Evolutionary conservation across 1,139 yeast species (phyloP).

Genomic region (Diutina scorzettiae): DNA sequence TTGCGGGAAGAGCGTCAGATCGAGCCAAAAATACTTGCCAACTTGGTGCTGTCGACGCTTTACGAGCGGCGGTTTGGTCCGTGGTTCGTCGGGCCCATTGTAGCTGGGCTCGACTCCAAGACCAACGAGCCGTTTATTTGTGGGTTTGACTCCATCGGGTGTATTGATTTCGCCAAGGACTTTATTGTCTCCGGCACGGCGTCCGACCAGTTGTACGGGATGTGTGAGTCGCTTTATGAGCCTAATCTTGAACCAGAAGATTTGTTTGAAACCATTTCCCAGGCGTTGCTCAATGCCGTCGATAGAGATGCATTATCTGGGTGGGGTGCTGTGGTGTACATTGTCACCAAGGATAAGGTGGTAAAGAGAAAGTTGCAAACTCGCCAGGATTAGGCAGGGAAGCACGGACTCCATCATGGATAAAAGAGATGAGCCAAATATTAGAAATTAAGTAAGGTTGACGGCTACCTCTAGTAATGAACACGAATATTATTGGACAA

Average conservation of each 20-base stretch:
- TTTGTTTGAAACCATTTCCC: constrained; percentile 90
- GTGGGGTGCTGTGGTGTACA: constrained; percentile 96
- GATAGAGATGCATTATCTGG: constrained; percentile 98
- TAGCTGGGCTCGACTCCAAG: constrained; percentile 84
- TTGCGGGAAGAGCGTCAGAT: constrained; percentile 84
- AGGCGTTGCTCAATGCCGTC: constrained; percentile 84
- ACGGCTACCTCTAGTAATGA: too few species aligned
- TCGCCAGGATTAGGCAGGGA: constrained; percentile 58
- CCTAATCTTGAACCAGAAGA: constrained; percentile 92
- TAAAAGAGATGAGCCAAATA: too few species aligned
- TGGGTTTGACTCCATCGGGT: constrained; percentile 93
- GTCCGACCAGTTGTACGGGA: constrained; percentile 88
- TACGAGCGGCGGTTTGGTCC: constrained; percentile 95
- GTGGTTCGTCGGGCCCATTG: constrained; percentile 92
- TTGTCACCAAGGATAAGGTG: constrained; percentile 87
- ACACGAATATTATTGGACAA: too few species aligned
- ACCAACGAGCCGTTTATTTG: constrained; percentile 82
- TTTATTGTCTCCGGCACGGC: constrained; percentile 98
- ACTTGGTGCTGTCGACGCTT: constrained; percentile 78
- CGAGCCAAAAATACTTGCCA: constrained; percentile 91
- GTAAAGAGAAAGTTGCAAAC: constrained; percentile 80
- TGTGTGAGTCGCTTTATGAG: constrained; percentile 97
- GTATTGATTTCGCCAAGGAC: constrained; percentile 90
- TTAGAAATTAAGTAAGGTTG: too few species aligned
- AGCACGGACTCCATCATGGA: background rate